Conservation (phyloP, 1,284 basidiomycete genomes). For the Ustilago vetiveriae region DNA sequence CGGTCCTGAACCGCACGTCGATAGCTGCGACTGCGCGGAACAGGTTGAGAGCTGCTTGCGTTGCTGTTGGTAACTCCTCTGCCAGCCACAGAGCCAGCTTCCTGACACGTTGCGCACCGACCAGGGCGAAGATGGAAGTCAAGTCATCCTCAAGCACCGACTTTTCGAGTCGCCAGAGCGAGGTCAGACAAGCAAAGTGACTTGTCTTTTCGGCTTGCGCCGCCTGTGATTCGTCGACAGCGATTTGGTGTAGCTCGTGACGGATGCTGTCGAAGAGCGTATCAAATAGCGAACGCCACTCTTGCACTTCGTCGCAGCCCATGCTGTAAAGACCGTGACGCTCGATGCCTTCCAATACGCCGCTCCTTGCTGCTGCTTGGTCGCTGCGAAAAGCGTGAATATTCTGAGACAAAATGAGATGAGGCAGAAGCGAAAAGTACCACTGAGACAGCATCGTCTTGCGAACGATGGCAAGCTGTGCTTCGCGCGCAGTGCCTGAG, state of each 20-base stretch:
- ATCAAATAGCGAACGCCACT: conserved; percentile 42
- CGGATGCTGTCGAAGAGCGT: conserved; percentile 13
- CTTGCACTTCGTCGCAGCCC: conserved; percentile 28
- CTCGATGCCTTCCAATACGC: conserved; percentile 34
- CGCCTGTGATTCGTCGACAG: background rate
- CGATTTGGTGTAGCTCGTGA: conserved; percentile 8
- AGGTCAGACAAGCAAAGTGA: conserved; percentile 24
- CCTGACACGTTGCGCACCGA: conserved; percentile 15
- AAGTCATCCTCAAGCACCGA: conserved; percentile 27
- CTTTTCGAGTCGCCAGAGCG: conserved; percentile 46
- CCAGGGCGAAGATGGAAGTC: conserved; percentile 21
- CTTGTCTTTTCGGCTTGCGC: conserved; percentile 10
- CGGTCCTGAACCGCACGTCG: conserved; percentile 25
- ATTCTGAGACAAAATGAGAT: conserved; percentile 3
- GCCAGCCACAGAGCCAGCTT: conserved; percentile 15
- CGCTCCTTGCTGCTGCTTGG: conserved; percentile 18
- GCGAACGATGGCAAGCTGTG: conserved; percentile 33
- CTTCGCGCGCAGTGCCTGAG: conserved; percentile 26
- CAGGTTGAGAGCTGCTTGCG: conserved; percentile 28
- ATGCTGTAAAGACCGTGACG: conserved; percentile 22
- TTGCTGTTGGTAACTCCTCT: conserved; percentile 14
- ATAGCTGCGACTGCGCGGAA: conserved; percentile 22
- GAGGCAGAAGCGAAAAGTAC: conserved; percentile 29
- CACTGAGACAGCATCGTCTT: conserved; percentile 42
- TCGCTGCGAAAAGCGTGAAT: background rate